Evolutionary conservation across 208 protist species (phyloP).

Genomic region (Leishmania guyanensis): DNA sequence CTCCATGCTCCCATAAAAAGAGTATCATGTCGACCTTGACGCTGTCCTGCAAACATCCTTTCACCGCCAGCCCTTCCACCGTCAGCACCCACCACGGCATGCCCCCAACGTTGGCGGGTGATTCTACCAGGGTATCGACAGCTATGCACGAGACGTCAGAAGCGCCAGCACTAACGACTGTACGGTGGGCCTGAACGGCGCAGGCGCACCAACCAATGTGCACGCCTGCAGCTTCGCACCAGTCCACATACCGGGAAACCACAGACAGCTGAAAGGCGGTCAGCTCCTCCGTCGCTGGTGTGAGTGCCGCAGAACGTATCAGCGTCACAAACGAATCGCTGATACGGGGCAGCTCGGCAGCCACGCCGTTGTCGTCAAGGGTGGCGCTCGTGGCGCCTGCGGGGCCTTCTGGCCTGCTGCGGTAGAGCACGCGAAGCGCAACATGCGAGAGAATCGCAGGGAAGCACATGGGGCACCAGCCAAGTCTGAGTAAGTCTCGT

Average conservation of each 20-base stretch:
- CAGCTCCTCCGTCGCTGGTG: conserved; percentile 16
- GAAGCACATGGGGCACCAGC: not conserved
- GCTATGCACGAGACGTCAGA: conserved; percentile 5
- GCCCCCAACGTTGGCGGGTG: not conserved
- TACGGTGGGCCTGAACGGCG: not conserved
- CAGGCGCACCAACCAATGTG: conserved; percentile 24
- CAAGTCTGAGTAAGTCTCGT: not conserved
- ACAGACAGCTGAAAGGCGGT: conserved; percentile 19
- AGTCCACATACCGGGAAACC: conserved; percentile 9
- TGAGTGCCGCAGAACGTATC: conserved; percentile 1
- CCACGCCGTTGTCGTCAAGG: not conserved
- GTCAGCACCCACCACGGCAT: conserved; percentile 19
- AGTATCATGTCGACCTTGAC: not conserved
- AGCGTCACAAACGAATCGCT: conserved; percentile 2
- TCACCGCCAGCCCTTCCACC: conserved; percentile 12
- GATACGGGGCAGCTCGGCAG: conserved; percentile 4
- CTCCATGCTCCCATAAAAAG: conserved; percentile 11
- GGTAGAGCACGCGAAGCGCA: conserved; percentile 3
- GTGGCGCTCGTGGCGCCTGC: not conserved
- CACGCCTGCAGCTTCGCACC: conserved; percentile 28
- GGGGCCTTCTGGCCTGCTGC: not conserved
- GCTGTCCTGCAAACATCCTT: not conserved
- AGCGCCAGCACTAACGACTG: not conserved
- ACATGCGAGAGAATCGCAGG: conserved; percentile 14
- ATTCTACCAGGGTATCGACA: not conserved